A percentile compares a stretch with the other conserved stretches of the same genome.
phyloP scores from a whole-genome alignment of 2,329 filamentous ascomycete genomes.

The Epichloe gansuensis region DNA sequence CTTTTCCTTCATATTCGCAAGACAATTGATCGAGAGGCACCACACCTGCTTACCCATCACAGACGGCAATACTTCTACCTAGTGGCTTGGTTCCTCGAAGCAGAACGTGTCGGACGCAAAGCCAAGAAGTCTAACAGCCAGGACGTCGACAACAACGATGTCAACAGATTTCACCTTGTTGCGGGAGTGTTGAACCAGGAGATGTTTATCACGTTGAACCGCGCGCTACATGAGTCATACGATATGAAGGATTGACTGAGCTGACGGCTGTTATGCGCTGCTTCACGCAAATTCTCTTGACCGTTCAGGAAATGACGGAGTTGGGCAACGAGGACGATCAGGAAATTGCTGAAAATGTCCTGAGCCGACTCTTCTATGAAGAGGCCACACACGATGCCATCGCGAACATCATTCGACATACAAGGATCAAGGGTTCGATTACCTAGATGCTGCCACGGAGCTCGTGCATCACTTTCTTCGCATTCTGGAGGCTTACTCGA shows the following conservation, averaged over 20 bases:
- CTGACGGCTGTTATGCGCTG: constrained; percentile 82
- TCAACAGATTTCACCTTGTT: constrained; percentile 74
- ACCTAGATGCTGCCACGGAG: constrained; percentile 84
- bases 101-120: constrained; percentile 61
- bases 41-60: constrained; percentile 67
- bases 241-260: constrained; percentile 78
- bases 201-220: constrained; percentile 81
- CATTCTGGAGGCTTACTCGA: constrained; percentile 85
- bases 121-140: constrained; percentile 42
- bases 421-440: constrained; percentile 88
- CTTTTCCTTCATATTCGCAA: constrained; percentile 75
- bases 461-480: constrained; percentile 83
- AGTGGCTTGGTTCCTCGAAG: constrained; percentile 83
- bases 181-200: constrained; percentile 88
- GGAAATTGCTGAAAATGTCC: constrained; percentile 94
- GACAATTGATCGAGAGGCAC: constrained; percentile 79
- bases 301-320: constrained; percentile 82
- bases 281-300: constrained; percentile 87
- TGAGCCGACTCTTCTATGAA: constrained; percentile 97
- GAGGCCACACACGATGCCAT: constrained; percentile 86
- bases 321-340: constrained; percentile 84
- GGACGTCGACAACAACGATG: constrained; percentile 30
- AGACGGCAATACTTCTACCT: constrained; percentile 84
- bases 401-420: constrained; percentile 72
- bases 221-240: constrained; percentile 64